Percentiles rank a stretch among this genome's conserved stretches.
Evolutionary conservation across 202 grass and related monocot species (phyloP).

Genomic region (Carex arenaria): DNA sequence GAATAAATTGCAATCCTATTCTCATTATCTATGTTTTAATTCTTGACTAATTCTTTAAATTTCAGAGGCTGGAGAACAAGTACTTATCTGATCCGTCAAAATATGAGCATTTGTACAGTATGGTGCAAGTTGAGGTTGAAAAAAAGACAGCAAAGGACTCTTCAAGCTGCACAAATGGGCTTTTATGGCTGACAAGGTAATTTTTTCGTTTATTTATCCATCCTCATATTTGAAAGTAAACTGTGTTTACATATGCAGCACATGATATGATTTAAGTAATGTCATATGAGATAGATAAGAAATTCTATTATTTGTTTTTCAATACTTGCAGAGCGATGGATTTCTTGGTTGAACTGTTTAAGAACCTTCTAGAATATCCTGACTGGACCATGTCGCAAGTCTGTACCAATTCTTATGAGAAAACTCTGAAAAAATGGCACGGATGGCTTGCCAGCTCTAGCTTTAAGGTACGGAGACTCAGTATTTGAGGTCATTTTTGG

Average conservation of each 20-base stretch:
- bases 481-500: background rate
- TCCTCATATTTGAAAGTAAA: background rate
- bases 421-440: constrained; percentile 98
- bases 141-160: constrained; percentile 80
- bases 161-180: constrained; percentile 96
- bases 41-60: constrained; percentile 18
- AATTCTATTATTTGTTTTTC: constrained; percentile 12
- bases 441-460: constrained; percentile 95
- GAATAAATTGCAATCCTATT: background rate
- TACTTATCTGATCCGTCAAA: constrained; percentile 67
- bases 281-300: background rate
- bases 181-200: constrained; percentile 98
- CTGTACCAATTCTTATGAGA: constrained; percentile 83
- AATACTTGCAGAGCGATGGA: constrained; percentile 76
- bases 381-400: constrained; percentile 85
- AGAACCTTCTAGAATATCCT: constrained; percentile 67
- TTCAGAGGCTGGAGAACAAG: constrained; percentile 81
- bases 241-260: background rate
- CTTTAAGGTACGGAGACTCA: constrained; percentile 55
- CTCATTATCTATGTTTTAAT: background rate
- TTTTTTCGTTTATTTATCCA: background rate
- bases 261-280: background rate
- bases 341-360: constrained; percentile 87
- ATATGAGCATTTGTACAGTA: constrained; percentile 72
- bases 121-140: constrained; percentile 88